These are phyloP conservation scores for Myxozyma monticola DNA, from an alignment of 805 yeast species.

Conservation along the genomic window DNA sequence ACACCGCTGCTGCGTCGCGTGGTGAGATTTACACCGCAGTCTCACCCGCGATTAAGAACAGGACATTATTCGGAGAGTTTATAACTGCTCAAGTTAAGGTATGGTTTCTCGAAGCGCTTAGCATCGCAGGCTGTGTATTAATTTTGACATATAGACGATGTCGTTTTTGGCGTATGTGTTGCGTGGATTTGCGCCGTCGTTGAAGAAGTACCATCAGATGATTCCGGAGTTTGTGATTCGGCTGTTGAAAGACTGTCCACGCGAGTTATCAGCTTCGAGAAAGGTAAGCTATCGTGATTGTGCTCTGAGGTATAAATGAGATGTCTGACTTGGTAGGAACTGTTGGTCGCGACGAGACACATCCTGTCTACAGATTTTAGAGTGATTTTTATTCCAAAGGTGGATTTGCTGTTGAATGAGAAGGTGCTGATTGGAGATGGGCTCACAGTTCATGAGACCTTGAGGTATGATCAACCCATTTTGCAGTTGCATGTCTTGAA, in stretches of 20 bases:
- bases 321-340: slow-evolving; percentile 52
- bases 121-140: not conserved
- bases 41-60: slow-evolving; percentile 70
- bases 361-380: slow-evolving; percentile 89
- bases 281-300: slow-evolving; percentile 41
- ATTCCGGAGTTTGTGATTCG: slow-evolving; percentile 88
- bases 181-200: slow-evolving; percentile 72
- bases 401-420: slow-evolving; percentile 83
- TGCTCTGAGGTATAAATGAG: no score
- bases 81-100: slow-evolving; percentile 84
- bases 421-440: slow-evolving; percentile 89
- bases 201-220: slow-evolving; percentile 54
- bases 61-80: slow-evolving; percentile 82
- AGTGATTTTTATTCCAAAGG: slow-evolving; percentile 75
- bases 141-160: slow-evolving; percentile 53
- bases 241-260: slow-evolving; percentile 90
- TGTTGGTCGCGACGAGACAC: slow-evolving; percentile 91
- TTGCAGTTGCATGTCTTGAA: not conserved
- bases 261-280: slow-evolving; percentile 85
- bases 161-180: slow-evolving; percentile 91
- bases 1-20: slow-evolving; percentile 55
- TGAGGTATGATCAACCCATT: slow-evolving; percentile 45
- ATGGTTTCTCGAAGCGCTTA: not conserved
- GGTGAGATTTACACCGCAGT: slow-evolving; percentile 68
- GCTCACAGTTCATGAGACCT: slow-evolving; percentile 82